Conservation (phyloP, 179 eudicot species). For the Patellifolia procumbens region DNA sequence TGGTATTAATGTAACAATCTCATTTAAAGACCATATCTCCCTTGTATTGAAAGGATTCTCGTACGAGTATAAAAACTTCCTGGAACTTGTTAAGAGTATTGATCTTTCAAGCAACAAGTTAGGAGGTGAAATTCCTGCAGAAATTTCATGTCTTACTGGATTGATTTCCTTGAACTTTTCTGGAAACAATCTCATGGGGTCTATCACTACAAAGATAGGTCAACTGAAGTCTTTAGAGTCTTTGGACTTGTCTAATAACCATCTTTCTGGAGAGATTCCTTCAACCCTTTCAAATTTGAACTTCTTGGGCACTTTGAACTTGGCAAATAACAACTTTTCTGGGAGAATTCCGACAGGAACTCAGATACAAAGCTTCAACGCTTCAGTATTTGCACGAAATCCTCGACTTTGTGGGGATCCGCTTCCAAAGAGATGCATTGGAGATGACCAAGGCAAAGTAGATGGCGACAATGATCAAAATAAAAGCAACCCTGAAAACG, state of each 20-base stretch:
- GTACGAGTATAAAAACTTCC: constrained; percentile 9
- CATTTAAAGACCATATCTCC: constrained; percentile 18
- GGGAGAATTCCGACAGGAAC: constrained; percentile 35
- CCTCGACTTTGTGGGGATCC: constrained; percentile 37
- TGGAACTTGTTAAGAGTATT: constrained; percentile 29
- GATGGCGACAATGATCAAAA: not conserved
- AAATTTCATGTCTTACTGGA: constrained; percentile 24
- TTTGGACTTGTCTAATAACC: constrained; percentile 29
- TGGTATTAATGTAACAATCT: constrained; percentile 5
- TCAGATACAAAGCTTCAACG: constrained; percentile 29
- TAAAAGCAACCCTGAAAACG: not conserved
- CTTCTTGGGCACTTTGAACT: constrained; percentile 19
- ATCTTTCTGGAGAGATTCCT: constrained; percentile 31
- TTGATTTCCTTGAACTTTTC: constrained; percentile 31
- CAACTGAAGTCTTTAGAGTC: constrained; percentile 23
- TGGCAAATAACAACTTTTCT: constrained; percentile 27
- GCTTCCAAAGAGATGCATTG: constrained; percentile 21
- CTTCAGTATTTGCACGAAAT: constrained; percentile 26
- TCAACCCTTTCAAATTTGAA: constrained; percentile 19
- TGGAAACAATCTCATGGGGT: constrained; percentile 25
- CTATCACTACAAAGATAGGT: constrained; percentile 28
- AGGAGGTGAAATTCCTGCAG: constrained; percentile 23
- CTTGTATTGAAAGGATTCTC: constrained; percentile 26
- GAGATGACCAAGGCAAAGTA: no score
- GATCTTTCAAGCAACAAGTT: constrained; percentile 34